Percentiles rank a stretch among this genome's conserved stretches.
phyloP scores from a whole-genome alignment of 2,329 filamentous ascomycete species.

The Beauveria sp. region DNA sequence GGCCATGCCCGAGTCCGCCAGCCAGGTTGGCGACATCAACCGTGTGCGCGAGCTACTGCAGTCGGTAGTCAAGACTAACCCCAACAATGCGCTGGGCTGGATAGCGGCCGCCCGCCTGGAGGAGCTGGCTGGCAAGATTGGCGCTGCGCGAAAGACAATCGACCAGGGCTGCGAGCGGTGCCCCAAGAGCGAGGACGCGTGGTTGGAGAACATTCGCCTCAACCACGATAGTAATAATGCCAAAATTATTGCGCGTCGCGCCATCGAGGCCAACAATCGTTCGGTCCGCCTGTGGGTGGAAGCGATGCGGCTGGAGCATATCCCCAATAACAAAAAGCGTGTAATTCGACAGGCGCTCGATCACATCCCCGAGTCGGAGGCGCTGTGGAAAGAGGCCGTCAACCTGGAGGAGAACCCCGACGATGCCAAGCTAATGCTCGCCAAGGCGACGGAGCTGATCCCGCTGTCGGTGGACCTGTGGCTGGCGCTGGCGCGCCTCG shows the following conservation, averaged over 20 bases:
- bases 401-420: conserved; percentile 87
- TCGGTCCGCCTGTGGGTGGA: conserved; percentile 91
- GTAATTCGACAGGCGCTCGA: conserved; percentile 88
- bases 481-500: conserved; percentile 85
- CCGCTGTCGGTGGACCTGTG: conserved; percentile 90
- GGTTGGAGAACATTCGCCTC: conserved; percentile 90
- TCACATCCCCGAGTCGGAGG: conserved; percentile 87
- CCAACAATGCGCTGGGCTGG: conserved; percentile 90
- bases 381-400: conserved; percentile 96
- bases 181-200: conserved; percentile 88
- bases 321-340: conserved; percentile 78
- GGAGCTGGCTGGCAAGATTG: conserved; percentile 84
- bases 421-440: conserved; percentile 80
- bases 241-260: conserved; percentile 89
- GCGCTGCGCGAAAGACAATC: conserved; percentile 82
- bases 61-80: conserved; percentile 95
- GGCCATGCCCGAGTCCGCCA: conserved; percentile 68
- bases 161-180: conserved; percentile 83
- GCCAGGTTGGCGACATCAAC: conserved; percentile 89
- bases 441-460: conserved; percentile 92
- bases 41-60: conserved; percentile 87
- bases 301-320: conserved; percentile 85
- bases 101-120: conserved; percentile 90
- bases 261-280: conserved; percentile 82
- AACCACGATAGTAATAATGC: conserved; percentile 82